Base-by-base conservation (phyloP, 2,329 filamentous ascomycete species). In the Arthroderma sp. region DNA sequence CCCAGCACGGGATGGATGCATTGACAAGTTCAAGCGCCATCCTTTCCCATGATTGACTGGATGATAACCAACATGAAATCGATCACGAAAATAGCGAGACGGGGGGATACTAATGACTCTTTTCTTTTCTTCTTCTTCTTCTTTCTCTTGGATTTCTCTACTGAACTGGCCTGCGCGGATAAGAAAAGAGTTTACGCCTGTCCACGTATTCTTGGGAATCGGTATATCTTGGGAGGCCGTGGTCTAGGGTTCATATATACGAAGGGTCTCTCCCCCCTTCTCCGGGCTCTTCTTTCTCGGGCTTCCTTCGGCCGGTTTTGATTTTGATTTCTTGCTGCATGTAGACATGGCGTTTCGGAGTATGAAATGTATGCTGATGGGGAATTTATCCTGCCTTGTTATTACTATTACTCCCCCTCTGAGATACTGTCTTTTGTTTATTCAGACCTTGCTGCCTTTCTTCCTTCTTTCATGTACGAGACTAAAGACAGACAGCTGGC, bases 41-140 rank as follows among this genome's bases (percentile, higher is more conserved):
- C 33, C 56, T 23, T 28, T 54, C 35, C 17, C 17, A 33, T 56
- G 15, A 35, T 53, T 17, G 37, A 21, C 4, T n/a, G 33, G 15
- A 51, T 54, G 31, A 53, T 37, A 28, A 53, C 44, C 37, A 39
- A 56, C 51, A 49, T 56, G 57, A 56, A 56, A 59, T 44, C 35
- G 57, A 56, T 38, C 37, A 59, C 51, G 57, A 59, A 58, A 19
- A 25, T 56, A 49, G 49, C 39, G n/a, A 23, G 28, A 38, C 19
- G 38, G 39, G 38, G 39, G 31, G 49, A 56, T 31, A 49, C 35
- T 47, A 47, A 54, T 38, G 25, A 51, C 28, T 31, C 25, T 39
- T 44, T 49, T 23, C 23, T 44, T 35, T 31, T 15, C 37, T 23
- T 49, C 35, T 21, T 19, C 44, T 38, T 17, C 49, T 11, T 25